Conservation (phyloP, 352 stramenopile species). For the Paralagenidium karlingii region DNA sequence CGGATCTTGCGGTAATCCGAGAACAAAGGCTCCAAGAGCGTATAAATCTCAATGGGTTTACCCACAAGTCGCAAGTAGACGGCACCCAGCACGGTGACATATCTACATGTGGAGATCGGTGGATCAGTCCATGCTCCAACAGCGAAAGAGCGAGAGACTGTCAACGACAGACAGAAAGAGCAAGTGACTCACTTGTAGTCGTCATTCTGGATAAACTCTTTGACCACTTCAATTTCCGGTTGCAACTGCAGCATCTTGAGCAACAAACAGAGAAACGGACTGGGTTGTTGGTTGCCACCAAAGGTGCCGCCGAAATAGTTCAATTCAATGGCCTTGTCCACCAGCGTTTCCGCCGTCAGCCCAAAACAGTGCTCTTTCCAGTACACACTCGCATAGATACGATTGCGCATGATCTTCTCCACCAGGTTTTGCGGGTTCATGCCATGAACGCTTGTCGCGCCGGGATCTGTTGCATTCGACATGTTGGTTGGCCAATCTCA, state of each 20-base stretch:
- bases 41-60: constrained; percentile 85
- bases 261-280: constrained; percentile 95
- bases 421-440: constrained; percentile 97
- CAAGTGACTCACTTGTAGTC: constrained; percentile 92
- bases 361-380: constrained; percentile 99
- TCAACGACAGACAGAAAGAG: too few relatives aligned
- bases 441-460: constrained; percentile 87
- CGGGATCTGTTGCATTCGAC: constrained; percentile 87
- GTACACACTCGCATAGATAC: constrained; percentile 92
- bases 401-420: constrained; percentile 97
- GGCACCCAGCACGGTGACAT: constrained; percentile 90
- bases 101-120: constrained; percentile 20
- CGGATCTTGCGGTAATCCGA: constrained; percentile 93
- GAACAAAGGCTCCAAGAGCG: constrained; percentile 92
- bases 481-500: too few relatives aligned
- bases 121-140: background rate
- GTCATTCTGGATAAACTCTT: constrained; percentile 92
- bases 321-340: constrained; percentile 94
- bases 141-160: too few relatives aligned
- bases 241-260: constrained; percentile 98
- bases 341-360: constrained; percentile 90
- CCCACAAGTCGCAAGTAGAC: constrained; percentile 96
- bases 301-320: constrained; percentile 89
- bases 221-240: constrained; percentile 91
- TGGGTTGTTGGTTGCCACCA: constrained; percentile 92